Evolutionary conservation across 257 asterid genomes (phyloP), one percentile per base, ranked within the genome.

Genomic region (Petunia secreta): DNA sequence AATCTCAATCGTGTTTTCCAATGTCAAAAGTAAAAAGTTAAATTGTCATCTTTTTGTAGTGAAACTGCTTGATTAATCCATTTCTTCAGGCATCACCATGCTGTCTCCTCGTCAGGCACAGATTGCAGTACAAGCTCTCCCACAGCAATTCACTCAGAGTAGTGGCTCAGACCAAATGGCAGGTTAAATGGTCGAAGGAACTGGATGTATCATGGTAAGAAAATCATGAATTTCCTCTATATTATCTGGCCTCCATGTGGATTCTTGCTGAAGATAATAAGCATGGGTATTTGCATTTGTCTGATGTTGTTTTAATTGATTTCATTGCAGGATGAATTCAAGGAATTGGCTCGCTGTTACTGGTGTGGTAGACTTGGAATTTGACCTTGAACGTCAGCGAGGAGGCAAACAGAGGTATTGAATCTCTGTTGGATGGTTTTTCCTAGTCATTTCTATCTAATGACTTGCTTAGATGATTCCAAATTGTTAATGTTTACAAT

Each of bases 161-260:
- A 82, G 79, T 38, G 80, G 85, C 48, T 82, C 85, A 73, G 84
- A 82, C 64, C 85, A 82, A 82, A 74, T 78, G 82, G 83, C 85
- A 7, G 81, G 87, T 78, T 84, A 82, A 86, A 82, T 66, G 59
- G 50, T 50, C 8, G 34, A 41, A 63, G 60, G 55, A 74, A 54
- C 60, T 64, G 60, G 69, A 63, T 25, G 48, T 40, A 68, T 84
- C 58, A 59, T 38, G 80, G 81, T 85, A 84, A 84, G 43, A 41
- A 48, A 48, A 69, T 2, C 43, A 46, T 69, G 43, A 25, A 8
- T 16, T 34, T 48, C 63, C 63, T 69, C 37, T 52, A 1, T 5
- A 16, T 9, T 69, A 48, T 46, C 59, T 69, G 9, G 11, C 59
- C 46, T 46, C 9, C 16, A 69, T 41, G 16, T 10, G 16, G 43